These are phyloP conservation scores for Magnusiomyces tetraspermus DNA, from an alignment of 1,139 yeast species.

Conservation along the genomic window DNA sequence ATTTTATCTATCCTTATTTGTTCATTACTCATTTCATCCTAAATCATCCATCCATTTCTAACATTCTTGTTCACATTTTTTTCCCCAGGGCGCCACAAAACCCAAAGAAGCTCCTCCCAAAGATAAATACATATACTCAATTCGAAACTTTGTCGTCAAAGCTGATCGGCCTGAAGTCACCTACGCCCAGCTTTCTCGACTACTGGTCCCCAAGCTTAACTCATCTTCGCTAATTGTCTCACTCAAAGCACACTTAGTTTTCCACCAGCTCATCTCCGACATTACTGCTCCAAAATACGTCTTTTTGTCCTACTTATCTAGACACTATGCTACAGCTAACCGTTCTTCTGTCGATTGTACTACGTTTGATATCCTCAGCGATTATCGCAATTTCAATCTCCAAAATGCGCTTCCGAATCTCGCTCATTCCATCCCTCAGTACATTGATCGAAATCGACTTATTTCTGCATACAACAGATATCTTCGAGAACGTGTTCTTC, in stretches of 20 bases:
- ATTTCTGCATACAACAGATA: slow-evolving; percentile 23
- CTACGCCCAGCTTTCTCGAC: slow-evolving; percentile 13
- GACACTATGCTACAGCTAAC: slow-evolving; percentile 12
- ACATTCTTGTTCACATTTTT: background rate
- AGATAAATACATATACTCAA: slow-evolving; percentile 17
- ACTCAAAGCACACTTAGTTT: slow-evolving; percentile 21
- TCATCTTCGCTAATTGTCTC: slow-evolving; percentile 13
- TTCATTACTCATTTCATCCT: background rate
- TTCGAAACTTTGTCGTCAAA: slow-evolving; percentile 15
- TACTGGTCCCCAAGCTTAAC: slow-evolving; percentile 15
- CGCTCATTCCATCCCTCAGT: slow-evolving; percentile 14
- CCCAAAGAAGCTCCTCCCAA: slow-evolving; percentile 19
- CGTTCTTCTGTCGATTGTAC: slow-evolving; percentile 15
- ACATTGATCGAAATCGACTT: slow-evolving; percentile 15
- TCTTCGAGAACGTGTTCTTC: slow-evolving; percentile 19
- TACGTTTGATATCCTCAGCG: slow-evolving; percentile 7
- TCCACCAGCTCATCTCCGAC: slow-evolving; percentile 23
- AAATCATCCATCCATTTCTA: background rate
- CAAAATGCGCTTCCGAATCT: slow-evolving; percentile 15
- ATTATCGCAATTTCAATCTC: slow-evolving; percentile 5
- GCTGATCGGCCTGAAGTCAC: slow-evolving; percentile 13
- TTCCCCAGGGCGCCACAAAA: slow-evolving; percentile 19
- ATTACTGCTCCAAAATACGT: slow-evolving; percentile 10
- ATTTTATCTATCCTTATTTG: background rate
- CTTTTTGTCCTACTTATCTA: slow-evolving; percentile 10